These are phyloP conservation scores for Pelargonium cotyledonis DNA, from an alignment of 441 rosid genomes.

Conservation along the genomic window DNA sequence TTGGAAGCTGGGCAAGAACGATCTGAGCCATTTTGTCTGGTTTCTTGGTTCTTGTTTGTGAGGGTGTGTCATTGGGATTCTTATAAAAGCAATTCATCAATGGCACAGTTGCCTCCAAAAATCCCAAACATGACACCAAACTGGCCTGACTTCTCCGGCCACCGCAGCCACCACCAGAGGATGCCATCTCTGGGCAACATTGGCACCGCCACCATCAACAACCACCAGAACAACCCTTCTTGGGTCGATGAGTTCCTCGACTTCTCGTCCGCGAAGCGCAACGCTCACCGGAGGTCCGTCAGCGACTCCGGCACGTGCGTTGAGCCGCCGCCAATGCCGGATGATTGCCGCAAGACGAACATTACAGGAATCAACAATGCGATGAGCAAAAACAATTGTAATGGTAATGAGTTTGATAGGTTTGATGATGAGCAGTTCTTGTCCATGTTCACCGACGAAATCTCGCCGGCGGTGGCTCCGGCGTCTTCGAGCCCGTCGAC, in stretches of 20 bases:
- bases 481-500: neutral
- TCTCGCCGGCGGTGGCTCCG: constrained; percentile 9
- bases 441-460: constrained; percentile 47
- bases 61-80: neutral
- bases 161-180: constrained; percentile 9
- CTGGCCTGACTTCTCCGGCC: neutral
- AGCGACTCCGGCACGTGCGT: constrained; percentile 45
- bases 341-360: neutral
- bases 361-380: neutral
- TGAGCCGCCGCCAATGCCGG: neutral
- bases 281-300: constrained; percentile 66
- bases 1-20: too few relatives aligned
- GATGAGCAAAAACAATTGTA: neutral
- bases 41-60: neutral
- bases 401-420: constrained; percentile 34
- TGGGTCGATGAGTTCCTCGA: constrained; percentile 96
- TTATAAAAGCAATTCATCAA: neutral
- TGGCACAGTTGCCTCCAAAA: constrained; percentile 9
- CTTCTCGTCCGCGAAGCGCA: constrained; percentile 65
- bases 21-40: too few relatives aligned
- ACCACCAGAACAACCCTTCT: constrained; percentile 29
- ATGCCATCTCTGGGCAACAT: neutral
- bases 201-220: constrained; percentile 18
- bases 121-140: neutral
- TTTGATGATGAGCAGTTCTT: constrained; percentile 59